Conservation (phyloP, 495 filamentous ascomycete species). For the Bathelium albidoporum region DNA sequence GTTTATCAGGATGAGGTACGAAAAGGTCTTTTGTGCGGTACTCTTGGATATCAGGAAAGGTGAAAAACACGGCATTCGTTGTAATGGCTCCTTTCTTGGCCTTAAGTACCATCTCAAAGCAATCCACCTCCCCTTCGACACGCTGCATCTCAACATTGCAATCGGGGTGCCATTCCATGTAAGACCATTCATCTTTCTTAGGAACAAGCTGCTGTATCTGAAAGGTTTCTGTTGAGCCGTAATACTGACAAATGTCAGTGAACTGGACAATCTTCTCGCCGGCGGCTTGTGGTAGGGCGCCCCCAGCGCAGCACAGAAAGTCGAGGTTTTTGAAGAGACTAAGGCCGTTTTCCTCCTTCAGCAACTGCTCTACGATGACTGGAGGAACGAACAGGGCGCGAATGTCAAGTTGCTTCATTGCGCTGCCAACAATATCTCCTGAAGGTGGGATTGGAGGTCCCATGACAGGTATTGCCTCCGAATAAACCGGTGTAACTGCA, state of each 20-base stretch:
- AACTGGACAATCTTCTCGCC: constrained; percentile 22
- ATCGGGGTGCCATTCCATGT: not conserved
- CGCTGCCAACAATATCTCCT: not conserved
- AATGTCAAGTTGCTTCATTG: constrained; percentile 8
- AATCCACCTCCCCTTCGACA: constrained; percentile 33
- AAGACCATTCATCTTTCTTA: not conserved
- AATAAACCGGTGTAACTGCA: not conserved
- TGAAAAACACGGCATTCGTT: constrained; percentile 41
- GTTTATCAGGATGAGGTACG: constrained; percentile 38
- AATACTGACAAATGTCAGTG: constrained; percentile 26
- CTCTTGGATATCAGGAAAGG: constrained; percentile 42
- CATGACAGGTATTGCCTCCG: not conserved
- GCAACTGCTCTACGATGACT: constrained; percentile 21
- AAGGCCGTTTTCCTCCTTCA: constrained; percentile 13
- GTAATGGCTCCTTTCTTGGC: constrained; percentile 31
- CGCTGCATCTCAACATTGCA: constrained; percentile 32
- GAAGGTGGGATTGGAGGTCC: not conserved
- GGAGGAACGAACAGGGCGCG: not conserved
- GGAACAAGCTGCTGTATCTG: not conserved
- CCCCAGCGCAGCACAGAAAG: constrained; percentile 26
- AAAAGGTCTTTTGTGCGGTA: constrained; percentile 49
- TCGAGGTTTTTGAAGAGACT: constrained; percentile 18
- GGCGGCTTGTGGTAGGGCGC: constrained; percentile 16
- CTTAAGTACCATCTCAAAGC: constrained; percentile 45
- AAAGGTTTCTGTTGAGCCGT: not conserved